Conservation (phyloP, 306 rosid species). For the Hylodesmum podocarpum region DNA sequence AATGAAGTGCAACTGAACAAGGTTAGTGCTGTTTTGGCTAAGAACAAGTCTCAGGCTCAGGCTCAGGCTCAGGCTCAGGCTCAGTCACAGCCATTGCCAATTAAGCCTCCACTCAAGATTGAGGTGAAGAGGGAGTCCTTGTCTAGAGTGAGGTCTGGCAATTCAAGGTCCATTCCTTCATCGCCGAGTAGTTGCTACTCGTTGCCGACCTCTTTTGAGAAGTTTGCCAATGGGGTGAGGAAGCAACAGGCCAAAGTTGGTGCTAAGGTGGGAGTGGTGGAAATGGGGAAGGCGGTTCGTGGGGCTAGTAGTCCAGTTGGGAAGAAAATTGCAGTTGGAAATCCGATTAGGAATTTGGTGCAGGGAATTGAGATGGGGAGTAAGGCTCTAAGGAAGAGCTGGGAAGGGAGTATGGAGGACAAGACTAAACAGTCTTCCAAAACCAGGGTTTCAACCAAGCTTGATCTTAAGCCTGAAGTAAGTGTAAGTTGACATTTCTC, state of each 20-base stretch:
- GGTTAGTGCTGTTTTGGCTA: constrained; percentile 35
- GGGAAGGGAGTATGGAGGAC: constrained; percentile 93
- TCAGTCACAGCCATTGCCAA: neutral
- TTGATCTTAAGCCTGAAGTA: constrained; percentile 64
- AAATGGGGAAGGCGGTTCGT: constrained; percentile 49
- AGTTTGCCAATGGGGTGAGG: constrained; percentile 76
- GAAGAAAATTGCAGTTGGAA: constrained; percentile 49
- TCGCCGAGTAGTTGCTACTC: constrained; percentile 91
- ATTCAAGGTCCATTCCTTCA: constrained; percentile 74
- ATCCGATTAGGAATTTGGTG: constrained; percentile 64
- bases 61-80: neutral
- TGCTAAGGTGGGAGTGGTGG: constrained; percentile 49
- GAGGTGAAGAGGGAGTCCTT: constrained; percentile 74
- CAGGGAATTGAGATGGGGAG: constrained; percentile 85
- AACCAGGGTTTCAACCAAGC: constrained; percentile 46
- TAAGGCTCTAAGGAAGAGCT: constrained; percentile 90
- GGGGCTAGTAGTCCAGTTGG: constrained; percentile 41
- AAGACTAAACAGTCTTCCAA: constrained; percentile 63
- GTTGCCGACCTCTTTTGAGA: constrained; percentile 83
- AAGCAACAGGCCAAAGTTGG: constrained; percentile 64
- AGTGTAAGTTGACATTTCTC: constrained; percentile 41
- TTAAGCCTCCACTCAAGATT: constrained; percentile 44
- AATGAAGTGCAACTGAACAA: constrained; percentile 50
- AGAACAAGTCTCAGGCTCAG: constrained; percentile 52
- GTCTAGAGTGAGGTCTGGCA: constrained; percentile 50